Evolutionary conservation across 2,329 filamentous ascomycete species (phyloP), one percentile per base, ranked within the genome.

Genomic region (Cladosporium velox): DNA sequence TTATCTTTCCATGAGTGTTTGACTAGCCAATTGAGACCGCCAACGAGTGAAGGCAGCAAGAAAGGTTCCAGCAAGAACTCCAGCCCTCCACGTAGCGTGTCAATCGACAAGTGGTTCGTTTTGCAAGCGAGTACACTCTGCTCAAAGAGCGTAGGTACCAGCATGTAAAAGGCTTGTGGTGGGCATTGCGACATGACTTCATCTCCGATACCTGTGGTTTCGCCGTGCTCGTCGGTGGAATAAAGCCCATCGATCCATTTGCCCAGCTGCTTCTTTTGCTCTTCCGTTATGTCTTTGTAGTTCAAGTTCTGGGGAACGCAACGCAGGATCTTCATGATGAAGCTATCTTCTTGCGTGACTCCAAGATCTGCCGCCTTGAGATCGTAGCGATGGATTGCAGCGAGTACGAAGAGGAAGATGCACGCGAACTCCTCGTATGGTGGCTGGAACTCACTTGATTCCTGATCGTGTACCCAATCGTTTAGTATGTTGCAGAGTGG

Each of bases 351-450:
- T 1, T 82, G 79, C 26, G 85, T 81, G 14, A 87, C 79, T 2
- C 90, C 91, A 34, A 93, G 80, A 41, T 93, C 90, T 4, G 85
- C 78, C 21, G 64, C 6, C 83, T 80, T 0, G 83, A 95, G 81
- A 61, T 87, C 85, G 72, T 93, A 94, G 15, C 92, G 88, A 74
- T 92, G 86, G n/a, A 90, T 85, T 69, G 93, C 89, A 0, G 90
- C 90, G 61, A 93, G 78, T 0, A 93, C 84, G 2, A 95, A 81
- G 1, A 95, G 83, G 8, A 95, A 79, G 18, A 93, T 88, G 0
- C 90, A 88, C 0, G 91, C 91, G 70, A 94, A 95, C 71, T 96
- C 92, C 73, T 95, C 92, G 71, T 95, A 95, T 0, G 93, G 88
- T 0, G 91, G 91, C 74, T 94, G 91, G 71, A 92, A 92, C 74